phyloP scores from a whole-genome alignment of 164 flowering plant genomes.

The Sextonia rubra region DNA sequence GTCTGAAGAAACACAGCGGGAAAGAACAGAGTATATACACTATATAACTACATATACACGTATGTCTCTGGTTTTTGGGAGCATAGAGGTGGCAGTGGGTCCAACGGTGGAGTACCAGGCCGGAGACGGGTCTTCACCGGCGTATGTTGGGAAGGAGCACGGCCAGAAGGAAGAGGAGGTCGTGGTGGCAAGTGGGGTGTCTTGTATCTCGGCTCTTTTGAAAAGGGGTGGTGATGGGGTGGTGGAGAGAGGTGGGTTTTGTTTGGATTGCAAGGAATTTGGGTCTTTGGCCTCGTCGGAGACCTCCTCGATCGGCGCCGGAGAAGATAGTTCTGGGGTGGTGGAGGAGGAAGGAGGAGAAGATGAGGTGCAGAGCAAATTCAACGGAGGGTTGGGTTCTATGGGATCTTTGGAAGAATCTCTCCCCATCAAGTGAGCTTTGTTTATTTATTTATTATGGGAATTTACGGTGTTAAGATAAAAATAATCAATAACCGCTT shows the following conservation, averaged over 20 bases:
- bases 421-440: slow-evolving; percentile 63
- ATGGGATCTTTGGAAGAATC: slow-evolving; percentile 55
- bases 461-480: too few relatives aligned
- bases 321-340: slow-evolving; percentile 39
- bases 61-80: slow-evolving; percentile 23
- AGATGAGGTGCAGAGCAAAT: slow-evolving; percentile 23
- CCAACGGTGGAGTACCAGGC: slow-evolving; percentile 26
- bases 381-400: slow-evolving; percentile 30
- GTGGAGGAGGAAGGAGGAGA: slow-evolving; percentile 19
- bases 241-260: not conserved
- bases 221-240: not conserved
- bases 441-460: slow-evolving; percentile 1
- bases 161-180: not conserved
- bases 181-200: not conserved
- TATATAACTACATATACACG: too few relatives aligned
- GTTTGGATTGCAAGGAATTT: slow-evolving; percentile 1
- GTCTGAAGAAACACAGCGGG: not conserved
- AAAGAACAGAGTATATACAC: too few relatives aligned
- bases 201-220: not conserved
- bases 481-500: slow-evolving; percentile 12
- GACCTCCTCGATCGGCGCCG: not conserved
- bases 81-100: slow-evolving; percentile 40
- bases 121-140: slow-evolving; percentile 1
- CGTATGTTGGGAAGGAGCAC: slow-evolving; percentile 18
- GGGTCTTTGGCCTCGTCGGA: not conserved